Evolutionary conservation across 148 eudicot genomes (phyloP).

Genomic region (Nepenthes gracilis): DNA sequence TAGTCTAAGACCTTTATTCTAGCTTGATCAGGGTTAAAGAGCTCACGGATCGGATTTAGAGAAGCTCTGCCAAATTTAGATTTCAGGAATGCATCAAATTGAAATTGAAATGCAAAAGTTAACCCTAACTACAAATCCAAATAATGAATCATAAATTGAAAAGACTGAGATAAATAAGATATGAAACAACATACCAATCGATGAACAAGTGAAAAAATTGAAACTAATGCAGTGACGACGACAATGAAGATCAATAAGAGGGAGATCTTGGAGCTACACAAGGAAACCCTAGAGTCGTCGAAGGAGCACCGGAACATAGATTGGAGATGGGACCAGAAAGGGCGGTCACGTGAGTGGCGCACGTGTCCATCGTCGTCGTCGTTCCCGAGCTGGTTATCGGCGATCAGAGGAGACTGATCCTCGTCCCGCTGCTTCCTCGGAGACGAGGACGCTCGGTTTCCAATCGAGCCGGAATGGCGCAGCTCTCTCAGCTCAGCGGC

Average conservation of each 20-base stretch:
- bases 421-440: constrained; percentile 55
- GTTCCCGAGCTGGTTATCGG: constrained; percentile 18
- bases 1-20: too few species aligned
- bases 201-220: constrained; percentile 46
- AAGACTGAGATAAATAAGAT: background rate
- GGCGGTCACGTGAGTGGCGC: constrained; percentile 38
- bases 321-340: constrained; percentile 20
- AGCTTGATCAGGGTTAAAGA: too few species aligned
- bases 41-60: too few species aligned
- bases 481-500: constrained; percentile 74
- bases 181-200: constrained; percentile 41
- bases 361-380: constrained; percentile 36
- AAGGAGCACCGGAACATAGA: constrained; percentile 19
- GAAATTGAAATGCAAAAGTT: too few species aligned
- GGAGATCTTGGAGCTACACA: constrained; percentile 42
- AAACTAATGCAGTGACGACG: constrained; percentile 34
- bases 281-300: constrained; percentile 41
- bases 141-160: too few species aligned
- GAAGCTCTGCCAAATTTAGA: too few species aligned
- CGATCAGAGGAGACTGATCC: constrained; percentile 36
- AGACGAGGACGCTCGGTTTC: constrained; percentile 53
- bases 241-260: constrained; percentile 31
- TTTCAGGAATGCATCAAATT: too few species aligned
- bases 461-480: constrained; percentile 67
- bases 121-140: too few species aligned